Evolutionary conservation across 441 rosid genomes (phyloP), one percentile per base, ranked within the genome.

Genomic region (Eruca vesicaria): DNA sequence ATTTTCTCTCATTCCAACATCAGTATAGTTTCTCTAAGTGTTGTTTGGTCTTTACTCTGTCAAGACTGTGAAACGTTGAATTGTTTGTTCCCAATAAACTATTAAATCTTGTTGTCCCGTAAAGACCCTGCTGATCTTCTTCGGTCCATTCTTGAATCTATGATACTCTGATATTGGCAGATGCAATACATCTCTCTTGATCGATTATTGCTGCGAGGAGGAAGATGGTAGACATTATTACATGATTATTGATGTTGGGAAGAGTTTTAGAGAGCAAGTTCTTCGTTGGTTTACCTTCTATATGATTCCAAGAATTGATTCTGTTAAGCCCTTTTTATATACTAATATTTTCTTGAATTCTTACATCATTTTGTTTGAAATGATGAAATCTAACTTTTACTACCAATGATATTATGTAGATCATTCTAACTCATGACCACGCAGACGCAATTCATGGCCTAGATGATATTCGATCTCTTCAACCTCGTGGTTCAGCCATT

Each of bases 381-480:
- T 43, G 18, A 63, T 43, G 28, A 56, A 69, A 41, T 38, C n/a
- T 63, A 16, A 14, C 2, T 31, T 72, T 16, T 50, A 38, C 15
- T 65, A n/a, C 36, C 14, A 15, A n/a, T 28, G 50, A 14, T 14
- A 0, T 41, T 58, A 16, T 43, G 61, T 90, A 95, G 99, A 87
- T 92, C 73, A 84, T 95, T 78, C 89, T 95, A 88, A 95, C 97
- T 77, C 99, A 95, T 78, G 99, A 95, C 77, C 99, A 95, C 67
- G 99, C 99, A 14, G 99, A 95, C 77, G 98, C 99, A 45, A 85
- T 91, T 86, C 96, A 86, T 78, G 99, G 98, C 64, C 85, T 95
- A 77, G 99, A 95, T 80, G 99, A 95, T 53, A 79, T 92, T 55
- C 96, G 99, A n/a, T 86, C 82, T 45, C 80, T 90, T 70, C 99